These are phyloP conservation scores for Leishmania major DNA, from an alignment of 208 protist genomes.

Conservation along the genomic window DNA sequence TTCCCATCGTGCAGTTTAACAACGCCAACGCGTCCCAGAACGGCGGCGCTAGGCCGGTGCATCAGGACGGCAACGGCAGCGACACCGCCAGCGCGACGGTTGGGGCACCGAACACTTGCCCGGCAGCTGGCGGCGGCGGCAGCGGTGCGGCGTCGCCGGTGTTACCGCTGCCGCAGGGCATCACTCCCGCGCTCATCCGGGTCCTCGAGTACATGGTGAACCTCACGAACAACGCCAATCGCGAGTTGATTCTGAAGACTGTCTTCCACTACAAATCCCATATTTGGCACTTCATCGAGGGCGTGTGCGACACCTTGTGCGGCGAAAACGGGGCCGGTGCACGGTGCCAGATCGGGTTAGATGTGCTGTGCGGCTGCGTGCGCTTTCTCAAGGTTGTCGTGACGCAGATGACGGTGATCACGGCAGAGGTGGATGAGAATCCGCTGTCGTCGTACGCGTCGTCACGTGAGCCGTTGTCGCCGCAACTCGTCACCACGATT, in stretches of 20 bases:
- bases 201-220: constrained; percentile 66
- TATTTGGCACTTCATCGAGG: constrained; percentile 64
- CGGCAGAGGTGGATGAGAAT: constrained; percentile 28
- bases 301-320: constrained; percentile 43
- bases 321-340: constrained; percentile 8
- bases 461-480: constrained; percentile 36
- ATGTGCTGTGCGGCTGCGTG: constrained; percentile 60
- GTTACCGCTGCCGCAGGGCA: constrained; percentile 40
- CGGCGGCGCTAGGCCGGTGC: not conserved
- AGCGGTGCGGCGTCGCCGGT: constrained; percentile 3
- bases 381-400: constrained; percentile 63
- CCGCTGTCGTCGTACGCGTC: constrained; percentile 37
- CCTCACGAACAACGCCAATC: constrained; percentile 46
- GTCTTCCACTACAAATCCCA: constrained; percentile 67
- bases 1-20: constrained; percentile 49
- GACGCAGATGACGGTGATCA: constrained; percentile 23
- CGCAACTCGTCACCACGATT: constrained; percentile 36
- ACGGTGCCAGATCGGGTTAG: constrained; percentile 41
- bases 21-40: constrained; percentile 28
- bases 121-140: not conserved
- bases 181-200: constrained; percentile 59
- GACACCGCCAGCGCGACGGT: constrained; percentile 4
- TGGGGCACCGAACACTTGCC: constrained; percentile 15
- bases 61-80: constrained; percentile 14
- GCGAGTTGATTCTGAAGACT: constrained; percentile 52